Evolutionary conservation across 2,329 filamentous ascomycete species (phyloP), one percentile per base, ranked within the genome.

Genomic region (Chlorencoelia australis): DNA sequence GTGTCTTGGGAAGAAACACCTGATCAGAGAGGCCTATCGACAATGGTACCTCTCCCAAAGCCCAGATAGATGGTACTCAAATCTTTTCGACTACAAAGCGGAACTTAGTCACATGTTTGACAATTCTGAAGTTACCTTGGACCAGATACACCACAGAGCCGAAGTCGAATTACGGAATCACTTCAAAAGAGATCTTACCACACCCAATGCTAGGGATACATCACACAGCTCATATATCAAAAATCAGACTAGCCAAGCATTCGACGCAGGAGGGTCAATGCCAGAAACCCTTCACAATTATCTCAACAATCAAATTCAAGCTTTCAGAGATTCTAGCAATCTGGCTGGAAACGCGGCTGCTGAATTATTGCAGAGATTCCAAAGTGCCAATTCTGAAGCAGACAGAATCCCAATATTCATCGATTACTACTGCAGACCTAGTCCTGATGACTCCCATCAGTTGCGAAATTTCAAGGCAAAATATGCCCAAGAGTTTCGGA

Each of bases 401-500:
- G 45, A 55, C 17, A 39, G 53, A 26, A 46, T 47, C 5, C 42
- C 41, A 14, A 25, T 49, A 13, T 55, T 51, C 33, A 37, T 47
- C 13, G 30, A 41, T 10, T 55, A 51, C 39, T 55, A 55, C 33
- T 56, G 54, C 37, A 30, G 35, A 1, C 30, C 35, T 10, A 14
- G 22, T 4, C 28, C 40, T 11, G 31, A 20, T 11, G 53, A 56
- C 31, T 42, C 43, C 6, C 32, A 41, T 7, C 41, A 46, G 7
- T 37, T 46, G 9, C 46, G 46, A 28, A 48, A 51, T 16, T 50
- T 55, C 36, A 56, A 56, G 37, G 24, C 33, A 3, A 56, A 55
- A 37, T 54, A 53, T 30, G 42, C 42, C 3, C 47, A 49, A 4
- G 45, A 50, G 34, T 56, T 56, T 35, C 49, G 53, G 28, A 26